These are phyloP conservation scores for Suillus brevipes DNA, from an alignment of 768 basidiomycete species.

Conservation along the genomic window DNA sequence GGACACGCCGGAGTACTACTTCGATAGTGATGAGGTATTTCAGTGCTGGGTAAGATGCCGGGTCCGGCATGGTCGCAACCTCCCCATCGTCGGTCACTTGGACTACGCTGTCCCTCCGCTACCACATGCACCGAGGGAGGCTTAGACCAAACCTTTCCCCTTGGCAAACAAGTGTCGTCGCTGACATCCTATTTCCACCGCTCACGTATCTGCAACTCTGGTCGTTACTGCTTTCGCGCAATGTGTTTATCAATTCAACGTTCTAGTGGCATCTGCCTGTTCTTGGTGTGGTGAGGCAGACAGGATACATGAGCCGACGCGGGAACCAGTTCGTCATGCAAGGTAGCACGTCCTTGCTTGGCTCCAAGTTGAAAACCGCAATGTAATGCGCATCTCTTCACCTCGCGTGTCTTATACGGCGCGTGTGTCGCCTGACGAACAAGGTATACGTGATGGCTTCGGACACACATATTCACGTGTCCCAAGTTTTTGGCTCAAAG, in stretches of 20 bases:
- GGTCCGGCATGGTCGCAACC: slow-evolving; percentile 35
- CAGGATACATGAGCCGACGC: not conserved
- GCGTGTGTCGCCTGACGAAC: not conserved
- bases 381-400: not conserved
- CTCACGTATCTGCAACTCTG: not conserved
- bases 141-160: not conserved
- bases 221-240: not conserved
- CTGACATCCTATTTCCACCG: not conserved
- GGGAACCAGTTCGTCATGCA: not conserved
- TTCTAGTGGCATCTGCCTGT: not conserved
- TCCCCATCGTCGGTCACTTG: slow-evolving; percentile 35
- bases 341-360: not conserved
- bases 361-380: not conserved
- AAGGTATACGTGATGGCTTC: too few species aligned
- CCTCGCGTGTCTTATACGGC: not conserved
- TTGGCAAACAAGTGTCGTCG: not conserved
- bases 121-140: too few species aligned
- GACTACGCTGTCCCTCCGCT: not conserved
- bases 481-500: too few species aligned
- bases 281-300: not conserved
- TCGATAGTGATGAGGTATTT: slow-evolving; percentile 35
- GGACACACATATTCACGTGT: too few species aligned
- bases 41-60: slow-evolving; percentile 34
- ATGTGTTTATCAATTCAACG: not conserved
- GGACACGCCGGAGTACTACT: slow-evolving; percentile 30